Evolutionary conservation across 441 rosid genomes (phyloP), one percentile per base, ranked within the genome.

Genomic region (Syzygium syzygioides): DNA sequence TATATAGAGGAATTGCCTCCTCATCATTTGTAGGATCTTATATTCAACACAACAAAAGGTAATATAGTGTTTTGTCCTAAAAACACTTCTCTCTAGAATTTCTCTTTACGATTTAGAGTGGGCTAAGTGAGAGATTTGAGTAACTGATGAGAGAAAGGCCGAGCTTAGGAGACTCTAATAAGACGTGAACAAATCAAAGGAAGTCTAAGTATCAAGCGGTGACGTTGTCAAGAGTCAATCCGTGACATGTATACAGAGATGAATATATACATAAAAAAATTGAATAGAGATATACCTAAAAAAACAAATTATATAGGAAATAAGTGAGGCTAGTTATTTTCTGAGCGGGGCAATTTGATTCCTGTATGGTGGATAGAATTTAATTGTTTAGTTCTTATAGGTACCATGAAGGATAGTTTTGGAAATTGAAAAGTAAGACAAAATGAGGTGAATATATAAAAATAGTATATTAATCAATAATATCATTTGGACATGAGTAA

Each of bases 221-320:
- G 17, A 1, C 0, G 2, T 28, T 6, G 18, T 60, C 66, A 60
- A 60, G 32, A 28, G 18, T 60, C 18, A 0, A 60, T 32, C 1
- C 28, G 0, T 1, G 9, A 60, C 66, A 28, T 0, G 0, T 0
- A 60, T 28, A 60, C 66, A 60, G 13, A 60, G 32, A 5, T 60
- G 32, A 0, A 26, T 28, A 60, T 60, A 0, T 28, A 28, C 4
- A 0, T 13, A 2, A 26, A 59, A 59, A 26, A 5, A 26, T 1
- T 5, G 28, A 60, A 13, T 60, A 28, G 17, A 1, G 66, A 28
- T 30, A 60, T 60, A 28, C 28, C 32, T 13, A 15, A 60, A 26
- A 59, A 55, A 59, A 41, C 45, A 60, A 60, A 5, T 13, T 56
- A 6, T 23, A 7, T 26, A 60, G 0, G 32, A 60, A 28, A 5